phyloP scores from a whole-genome alignment of 257 asterid genomes.

The Rehmannia glutinosa region DNA sequence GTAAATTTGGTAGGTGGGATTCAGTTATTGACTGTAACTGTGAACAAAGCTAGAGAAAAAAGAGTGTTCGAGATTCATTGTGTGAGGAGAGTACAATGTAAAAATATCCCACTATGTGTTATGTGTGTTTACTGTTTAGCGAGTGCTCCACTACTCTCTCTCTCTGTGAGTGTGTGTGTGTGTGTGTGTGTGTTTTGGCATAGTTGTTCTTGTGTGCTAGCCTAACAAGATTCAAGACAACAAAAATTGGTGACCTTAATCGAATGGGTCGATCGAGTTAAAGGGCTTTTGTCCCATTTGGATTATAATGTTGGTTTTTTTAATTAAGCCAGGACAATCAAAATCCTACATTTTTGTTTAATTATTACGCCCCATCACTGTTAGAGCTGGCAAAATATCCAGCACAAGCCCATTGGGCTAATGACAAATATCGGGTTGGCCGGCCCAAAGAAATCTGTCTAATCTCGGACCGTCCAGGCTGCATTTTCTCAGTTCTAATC shows the following conservation, averaged over 20 bases:
- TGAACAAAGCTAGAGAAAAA: not conserved
- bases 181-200: not conserved
- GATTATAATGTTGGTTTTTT: too few species aligned
- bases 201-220: not conserved
- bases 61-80: not conserved
- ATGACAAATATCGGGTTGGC: too few species aligned
- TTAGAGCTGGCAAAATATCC: too few species aligned
- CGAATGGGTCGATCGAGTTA: not conserved
- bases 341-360: too few species aligned
- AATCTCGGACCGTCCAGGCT: too few species aligned
- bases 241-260: not conserved
- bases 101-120: not conserved
- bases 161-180: not conserved
- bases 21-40: constrained; percentile 31
- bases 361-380: too few species aligned
- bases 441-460: too few species aligned
- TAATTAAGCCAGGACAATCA: too few species aligned
- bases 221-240: not conserved
- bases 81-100: not conserved
- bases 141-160: not conserved
- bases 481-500: too few species aligned
- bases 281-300: not conserved
- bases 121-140: not conserved
- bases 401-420: too few species aligned
- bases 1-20: constrained; percentile 37